Evolutionary conservation across 2,329 filamentous ascomycete genomes (phyloP), one percentile per base, ranked within the genome.

Genomic region (Fusarium sp.): DNA sequence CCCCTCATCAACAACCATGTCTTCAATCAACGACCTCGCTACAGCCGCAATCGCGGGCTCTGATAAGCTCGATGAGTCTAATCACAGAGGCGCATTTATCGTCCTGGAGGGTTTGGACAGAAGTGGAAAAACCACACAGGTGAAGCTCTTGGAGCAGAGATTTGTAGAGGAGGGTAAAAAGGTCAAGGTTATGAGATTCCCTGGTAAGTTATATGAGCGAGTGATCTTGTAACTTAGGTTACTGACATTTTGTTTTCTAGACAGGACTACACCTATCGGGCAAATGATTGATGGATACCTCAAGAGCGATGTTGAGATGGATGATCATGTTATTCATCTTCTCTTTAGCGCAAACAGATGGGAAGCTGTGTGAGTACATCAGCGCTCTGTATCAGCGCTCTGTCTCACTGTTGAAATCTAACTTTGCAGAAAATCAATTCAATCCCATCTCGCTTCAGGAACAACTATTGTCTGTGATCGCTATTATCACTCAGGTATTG

Each of bases 401-500:
- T n/a, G n/a, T n/a, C 17, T 6, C 14, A 14, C 14, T 42, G 17
- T n/a, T n/a, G 25, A 23, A 3, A 36, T 36, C 65, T 71, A 21
- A 65, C 50, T 15, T 2, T 36, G 6, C 60, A 88, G 85, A 4
- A 80, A 83, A 69, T 79, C 80, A 48, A 89, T 90, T 43, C 75
- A 82, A 18, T 57, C 79, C 2, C 81, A 87, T 8, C 78, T 97
- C 8, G 80, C 82, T 1, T 78, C 82, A 2, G 94, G 95, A 11
- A 89, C 85, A 20, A 96, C 88, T 0, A 85, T 99, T 31, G 83
- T 99, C 37, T 90, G 95, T 70, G 96, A 99, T 79, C 90, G 96
- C 46, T 99, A 98, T 81, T 97, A 96, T 77, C 95, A 97, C 82
- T 96, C 92, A 20, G 96, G 96, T 53, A 92, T 94, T 58, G 93